Conservation (phyloP, 73 alveolate species). For the Tetrahymena borealis region DNA sequence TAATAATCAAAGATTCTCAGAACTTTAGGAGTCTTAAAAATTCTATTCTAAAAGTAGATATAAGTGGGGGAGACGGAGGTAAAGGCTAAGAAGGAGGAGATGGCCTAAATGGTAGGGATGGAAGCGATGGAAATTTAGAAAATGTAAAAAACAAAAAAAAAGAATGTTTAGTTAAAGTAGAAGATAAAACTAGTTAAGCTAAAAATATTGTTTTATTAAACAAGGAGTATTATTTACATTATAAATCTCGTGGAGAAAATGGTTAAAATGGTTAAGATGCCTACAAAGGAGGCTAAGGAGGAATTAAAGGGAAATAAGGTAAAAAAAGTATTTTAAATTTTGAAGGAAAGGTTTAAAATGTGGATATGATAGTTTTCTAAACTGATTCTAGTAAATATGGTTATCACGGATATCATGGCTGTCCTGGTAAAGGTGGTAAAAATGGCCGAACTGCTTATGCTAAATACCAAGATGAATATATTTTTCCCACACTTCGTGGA, state of each 20-base stretch:
- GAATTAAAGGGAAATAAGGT: not conserved
- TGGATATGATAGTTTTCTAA: no score
- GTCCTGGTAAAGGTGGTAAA: not conserved
- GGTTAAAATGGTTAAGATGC: not conserved
- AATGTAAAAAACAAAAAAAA: not conserved
- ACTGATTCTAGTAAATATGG: not conserved
- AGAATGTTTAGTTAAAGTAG: not conserved
- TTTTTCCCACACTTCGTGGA: not conserved
- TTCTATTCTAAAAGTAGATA: not conserved
- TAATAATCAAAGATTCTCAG: not conserved
- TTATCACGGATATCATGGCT: not conserved
- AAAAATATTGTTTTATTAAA: not conserved
- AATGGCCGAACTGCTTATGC: not conserved
- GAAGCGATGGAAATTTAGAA: not conserved
- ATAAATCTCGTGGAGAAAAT: not conserved
- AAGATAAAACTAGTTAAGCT: not conserved
- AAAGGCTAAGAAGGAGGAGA: constrained; percentile 1
- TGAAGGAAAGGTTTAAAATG: not conserved
- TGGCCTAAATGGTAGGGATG: not conserved
- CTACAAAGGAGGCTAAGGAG: not conserved
- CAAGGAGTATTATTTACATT: not conserved
- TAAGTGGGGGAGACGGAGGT: not conserved
- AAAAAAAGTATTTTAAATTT: not conserved
- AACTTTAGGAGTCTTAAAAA: not conserved
- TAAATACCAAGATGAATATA: not conserved